Evolutionary conservation across 257 asterid genomes (phyloP).

Genomic region (Eucommia ulmoides): DNA sequence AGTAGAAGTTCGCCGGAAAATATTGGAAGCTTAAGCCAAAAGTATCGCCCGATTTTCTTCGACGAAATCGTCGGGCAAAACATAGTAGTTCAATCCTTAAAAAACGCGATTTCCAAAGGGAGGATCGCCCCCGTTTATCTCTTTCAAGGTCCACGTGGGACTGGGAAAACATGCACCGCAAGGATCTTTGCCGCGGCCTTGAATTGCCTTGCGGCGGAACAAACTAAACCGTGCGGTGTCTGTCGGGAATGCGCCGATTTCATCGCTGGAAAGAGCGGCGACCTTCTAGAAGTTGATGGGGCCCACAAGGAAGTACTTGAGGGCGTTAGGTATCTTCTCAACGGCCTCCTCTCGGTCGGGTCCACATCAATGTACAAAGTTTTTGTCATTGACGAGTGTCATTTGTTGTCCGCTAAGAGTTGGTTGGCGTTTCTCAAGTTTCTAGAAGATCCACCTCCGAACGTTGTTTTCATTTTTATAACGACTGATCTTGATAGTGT

Average conservation of each 20-base stretch:
- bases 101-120: constrained; percentile 47
- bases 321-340: constrained; percentile 43
- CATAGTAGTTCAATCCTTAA: constrained; percentile 68
- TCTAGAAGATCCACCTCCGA: constrained; percentile 68
- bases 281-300: constrained; percentile 64
- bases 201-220: constrained; percentile 80
- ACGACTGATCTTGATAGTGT: constrained; percentile 74
- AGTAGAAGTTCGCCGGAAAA: constrained; percentile 60
- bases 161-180: constrained; percentile 85
- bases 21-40: constrained; percentile 64
- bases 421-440: constrained; percentile 73
- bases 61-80: constrained; percentile 84
- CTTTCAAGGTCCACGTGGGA: constrained; percentile 97
- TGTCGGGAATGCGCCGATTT: constrained; percentile 74
- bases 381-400: constrained; percentile 78
- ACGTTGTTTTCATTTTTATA: constrained; percentile 51
- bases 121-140: constrained; percentile 79
- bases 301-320: constrained; percentile 55
- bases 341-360: constrained; percentile 29
- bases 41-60: constrained; percentile 78
- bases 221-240: constrained; percentile 79
- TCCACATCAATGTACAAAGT: constrained; percentile 51
- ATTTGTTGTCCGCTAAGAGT: constrained; percentile 71
- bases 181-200: constrained; percentile 78
- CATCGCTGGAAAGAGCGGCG: constrained; percentile 55